Evolutionary conservation across 495 filamentous ascomycete genomes (phyloP).

Genomic region (Hypoxylon trugodes): DNA sequence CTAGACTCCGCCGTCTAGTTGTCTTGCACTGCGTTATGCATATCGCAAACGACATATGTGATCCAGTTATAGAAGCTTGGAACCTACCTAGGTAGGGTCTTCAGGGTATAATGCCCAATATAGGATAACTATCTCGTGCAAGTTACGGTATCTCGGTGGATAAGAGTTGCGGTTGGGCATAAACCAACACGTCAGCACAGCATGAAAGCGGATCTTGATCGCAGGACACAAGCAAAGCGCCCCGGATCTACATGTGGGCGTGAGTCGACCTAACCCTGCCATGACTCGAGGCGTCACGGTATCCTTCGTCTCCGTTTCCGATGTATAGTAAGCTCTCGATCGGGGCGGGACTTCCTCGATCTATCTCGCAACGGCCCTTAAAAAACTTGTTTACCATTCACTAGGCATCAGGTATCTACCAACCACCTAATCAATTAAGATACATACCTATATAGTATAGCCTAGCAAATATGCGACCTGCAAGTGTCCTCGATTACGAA

Average conservation of each 20-base stretch:
- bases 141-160: neutral
- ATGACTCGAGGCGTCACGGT: slow-evolving; percentile 3
- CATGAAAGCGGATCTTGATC: slow-evolving; percentile 22
- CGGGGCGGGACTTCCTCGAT: neutral
- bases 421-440: no score
- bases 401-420: neutral
- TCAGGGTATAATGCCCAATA: neutral
- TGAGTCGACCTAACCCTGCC: slow-evolving; percentile 5
- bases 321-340: slow-evolving; percentile 17
- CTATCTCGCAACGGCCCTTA: no score
- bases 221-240: neutral
- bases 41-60: neutral
- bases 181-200: slow-evolving; percentile 16
- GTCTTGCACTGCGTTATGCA: slow-evolving; percentile 1
- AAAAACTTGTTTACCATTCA: neutral
- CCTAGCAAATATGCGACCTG: slow-evolving; percentile 7
- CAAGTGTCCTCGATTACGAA: slow-evolving; percentile 4
- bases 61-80: neutral
- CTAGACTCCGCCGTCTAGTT: neutral
- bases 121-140: neutral
- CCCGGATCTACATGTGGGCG: slow-evolving; percentile 10
- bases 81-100: neutral
- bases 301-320: neutral
- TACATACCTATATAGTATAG: neutral
- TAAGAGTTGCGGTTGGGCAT: slow-evolving; percentile 14